These are phyloP conservation scores for Rubia peregrina DNA, from an alignment of 305 asterid species.

Conservation along the genomic window DNA sequence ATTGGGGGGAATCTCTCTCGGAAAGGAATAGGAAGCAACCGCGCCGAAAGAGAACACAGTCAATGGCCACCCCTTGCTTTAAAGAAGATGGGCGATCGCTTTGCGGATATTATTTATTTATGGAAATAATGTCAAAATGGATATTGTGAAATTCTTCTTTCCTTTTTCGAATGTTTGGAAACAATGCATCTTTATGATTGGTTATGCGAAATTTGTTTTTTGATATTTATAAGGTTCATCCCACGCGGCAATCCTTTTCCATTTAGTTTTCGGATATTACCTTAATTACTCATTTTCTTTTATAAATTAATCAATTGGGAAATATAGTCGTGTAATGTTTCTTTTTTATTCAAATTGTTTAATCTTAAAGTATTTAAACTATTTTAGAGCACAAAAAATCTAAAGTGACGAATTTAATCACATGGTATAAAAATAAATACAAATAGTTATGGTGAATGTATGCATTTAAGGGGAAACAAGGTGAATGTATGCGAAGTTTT, in stretches of 20 bases:
- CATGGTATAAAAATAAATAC: too few species aligned
- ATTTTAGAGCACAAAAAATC: too few species aligned
- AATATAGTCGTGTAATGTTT: too few species aligned
- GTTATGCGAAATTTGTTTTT: not conserved
- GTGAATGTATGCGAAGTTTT: too few species aligned
- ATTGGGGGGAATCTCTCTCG: not conserved
- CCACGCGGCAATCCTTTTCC: not conserved
- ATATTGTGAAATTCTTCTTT: not conserved
- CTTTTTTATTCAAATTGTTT: too few species aligned
- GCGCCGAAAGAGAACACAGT: slow-evolving; percentile 27
- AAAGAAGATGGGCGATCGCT: not conserved
- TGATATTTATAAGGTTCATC: not conserved
- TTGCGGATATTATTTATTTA: not conserved
- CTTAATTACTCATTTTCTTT: not conserved
- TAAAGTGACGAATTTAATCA: too few species aligned
- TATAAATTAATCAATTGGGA: too few species aligned
- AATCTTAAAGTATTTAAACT: too few species aligned
- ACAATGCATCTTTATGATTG: not conserved
- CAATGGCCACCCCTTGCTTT: not conserved
- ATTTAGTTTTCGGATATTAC: not conserved
- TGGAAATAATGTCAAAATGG: not conserved
- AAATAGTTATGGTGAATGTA: too few species aligned
- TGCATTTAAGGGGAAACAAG: too few species aligned
- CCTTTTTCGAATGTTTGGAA: not conserved
- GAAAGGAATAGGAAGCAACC: slow-evolving; percentile 26